Evolutionary conservation across 768 basidiomycete species (phyloP).

Genomic region (Rhodotorula babjevae): DNA sequence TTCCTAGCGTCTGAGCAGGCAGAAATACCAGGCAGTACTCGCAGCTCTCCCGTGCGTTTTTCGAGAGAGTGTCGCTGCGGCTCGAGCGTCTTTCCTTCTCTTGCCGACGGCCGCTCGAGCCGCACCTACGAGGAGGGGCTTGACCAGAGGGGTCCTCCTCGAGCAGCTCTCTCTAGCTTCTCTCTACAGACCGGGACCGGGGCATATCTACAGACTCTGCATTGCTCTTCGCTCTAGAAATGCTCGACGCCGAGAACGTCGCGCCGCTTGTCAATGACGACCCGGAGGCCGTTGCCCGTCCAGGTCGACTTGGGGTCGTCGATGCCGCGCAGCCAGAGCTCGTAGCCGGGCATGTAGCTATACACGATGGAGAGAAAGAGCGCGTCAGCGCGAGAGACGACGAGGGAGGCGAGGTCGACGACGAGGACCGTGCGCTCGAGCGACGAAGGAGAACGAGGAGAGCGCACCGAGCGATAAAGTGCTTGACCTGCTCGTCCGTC

Average conservation of each 20-base stretch:
- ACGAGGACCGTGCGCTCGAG: neutral
- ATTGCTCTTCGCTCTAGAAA: conserved; percentile 47
- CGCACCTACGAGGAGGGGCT: too few relatives aligned
- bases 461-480: conserved; percentile 46
- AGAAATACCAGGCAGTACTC: neutral
- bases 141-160: too few relatives aligned
- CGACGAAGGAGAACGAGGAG: neutral
- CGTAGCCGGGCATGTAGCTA: conserved; percentile 89
- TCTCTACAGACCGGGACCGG: too few relatives aligned
- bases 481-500: conserved; percentile 71
- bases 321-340: conserved; percentile 71
- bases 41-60: neutral
- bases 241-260: conserved; percentile 50
- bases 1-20: neutral
- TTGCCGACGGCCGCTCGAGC: too few relatives aligned
- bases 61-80: too few relatives aligned
- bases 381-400: neutral
- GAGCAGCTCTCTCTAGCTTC: too few relatives aligned
- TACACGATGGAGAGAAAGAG: neutral
- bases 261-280: conserved; percentile 59
- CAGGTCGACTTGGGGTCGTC: conserved; percentile 45
- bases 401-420: neutral
- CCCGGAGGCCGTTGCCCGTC: conserved; percentile 54
- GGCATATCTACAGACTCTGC: too few relatives aligned
- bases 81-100: too few relatives aligned